Evolutionary conservation across 257 asterid species (phyloP), one percentile per base, ranked within the genome.

Genomic region (Petunia axillaris): DNA sequence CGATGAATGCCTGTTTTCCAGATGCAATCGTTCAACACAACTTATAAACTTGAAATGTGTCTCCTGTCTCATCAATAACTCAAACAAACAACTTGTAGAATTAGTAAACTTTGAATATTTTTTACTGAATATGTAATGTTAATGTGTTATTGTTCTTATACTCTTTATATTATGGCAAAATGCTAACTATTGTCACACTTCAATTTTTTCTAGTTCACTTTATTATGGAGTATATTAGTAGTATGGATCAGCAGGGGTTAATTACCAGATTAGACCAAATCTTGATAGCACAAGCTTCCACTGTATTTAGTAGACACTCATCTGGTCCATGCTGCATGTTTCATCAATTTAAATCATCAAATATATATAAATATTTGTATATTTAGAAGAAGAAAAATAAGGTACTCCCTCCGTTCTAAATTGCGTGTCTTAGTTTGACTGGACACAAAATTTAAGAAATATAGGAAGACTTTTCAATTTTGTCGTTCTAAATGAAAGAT

Each of bases 221-320:
- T 58, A 5, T 15, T 14, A 5, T 11, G 25, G 25, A 25, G 25
- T 25, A 25, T 25, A 25, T 25, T 25, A 25, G 7, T 39, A 40
- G 65, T 11, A 38, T 11, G 44, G 1, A 13, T 7, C 37, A 6
- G 40, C 35, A n/a, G 5, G 15, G 1, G 1, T 38, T 53, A 16
- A 59, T 63, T 85, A 92, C 97, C 91, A 88, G 88, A 77, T 60
- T 79, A 13, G 97, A 95, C 99, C 98, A 95, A 8, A 63, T 75
- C 73, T 87, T 78, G 73, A 92, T 93, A 75, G 96, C 96, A 77
- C 98, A 95, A 67, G 97, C 99, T 82, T 95, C 98, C 48, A 83
- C 82, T 83, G 87, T 89, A 83, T 95, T 85, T 81, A 95, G 81
- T 73, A 64, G 75, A 67, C 98, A 95, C 86, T 95, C 99, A 76